Percentiles rank a stretch among this genome's conserved stretches.
These are phyloP conservation scores for Hyaloscypha variabilis DNA, from an alignment of 495 filamentous ascomycete species.

Conservation along the genomic window DNA sequence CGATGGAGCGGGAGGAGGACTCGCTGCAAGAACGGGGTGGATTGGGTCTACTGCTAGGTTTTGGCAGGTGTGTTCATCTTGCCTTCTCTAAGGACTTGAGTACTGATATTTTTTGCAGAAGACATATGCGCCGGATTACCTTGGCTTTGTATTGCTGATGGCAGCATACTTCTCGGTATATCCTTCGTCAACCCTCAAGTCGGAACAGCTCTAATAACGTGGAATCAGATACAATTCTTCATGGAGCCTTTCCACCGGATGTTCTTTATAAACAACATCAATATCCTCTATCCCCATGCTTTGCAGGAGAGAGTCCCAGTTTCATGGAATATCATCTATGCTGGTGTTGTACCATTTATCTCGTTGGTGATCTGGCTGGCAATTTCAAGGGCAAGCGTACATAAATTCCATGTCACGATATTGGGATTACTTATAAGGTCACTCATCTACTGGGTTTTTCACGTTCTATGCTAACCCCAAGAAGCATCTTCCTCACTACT, in stretches of 20 bases:
- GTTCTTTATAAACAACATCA: conserved; percentile 78
- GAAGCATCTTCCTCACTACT: conserved; percentile 61
- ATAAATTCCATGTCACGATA: conserved; percentile 85
- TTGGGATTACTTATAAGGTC: conserved; percentile 74
- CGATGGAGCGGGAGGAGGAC: conserved; percentile 11
- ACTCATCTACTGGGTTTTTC: background rate
- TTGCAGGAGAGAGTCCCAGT: conserved; percentile 83
- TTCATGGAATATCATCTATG: conserved; percentile 71
- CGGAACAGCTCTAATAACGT: conserved; percentile 8
- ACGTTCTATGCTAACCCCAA: background rate
- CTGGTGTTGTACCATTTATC: conserved; percentile 68
- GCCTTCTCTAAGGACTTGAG: background rate
- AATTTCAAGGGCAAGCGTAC: conserved; percentile 57
- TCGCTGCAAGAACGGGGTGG: conserved; percentile 23
- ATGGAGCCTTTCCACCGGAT: conserved; percentile 87
- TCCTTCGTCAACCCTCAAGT: conserved; percentile 1
- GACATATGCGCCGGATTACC: conserved; percentile 85
- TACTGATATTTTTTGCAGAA: conserved; percentile 47
- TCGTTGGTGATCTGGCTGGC: conserved; percentile 68
- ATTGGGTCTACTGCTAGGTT: conserved; percentile 49
- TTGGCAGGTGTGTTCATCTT: conserved; percentile 39
- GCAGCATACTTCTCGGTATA: conserved; percentile 67
- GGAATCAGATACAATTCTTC: conserved; percentile 62
- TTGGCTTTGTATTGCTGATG: conserved; percentile 72
- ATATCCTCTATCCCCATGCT: conserved; percentile 86